Base-by-base conservation (phyloP, 371 early-diverging fungal species). In the Saksenaea oblongispora region DNA sequence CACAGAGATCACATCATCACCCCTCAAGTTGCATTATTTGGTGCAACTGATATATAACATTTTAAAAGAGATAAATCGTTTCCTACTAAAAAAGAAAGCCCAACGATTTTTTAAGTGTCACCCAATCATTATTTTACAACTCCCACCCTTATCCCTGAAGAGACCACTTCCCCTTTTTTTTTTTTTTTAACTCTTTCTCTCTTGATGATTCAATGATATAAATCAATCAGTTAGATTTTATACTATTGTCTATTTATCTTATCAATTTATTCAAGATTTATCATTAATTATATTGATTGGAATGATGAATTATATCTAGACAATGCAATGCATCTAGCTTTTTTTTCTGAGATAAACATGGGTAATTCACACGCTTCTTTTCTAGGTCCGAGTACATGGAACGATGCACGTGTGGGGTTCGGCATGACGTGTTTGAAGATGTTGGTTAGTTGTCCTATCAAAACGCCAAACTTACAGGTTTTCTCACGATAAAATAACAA, bases 301-400 rank as follows among this genome's bases (percentile, higher is more conserved):
- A n/a, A n/a, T n/a, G n/a, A n/a, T n/a, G n/a, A n/a, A n/a, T n/a
- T n/a, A n/a, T n/a, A n/a, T n/a, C n/a, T n/a, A n/a, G n/a, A 15
- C 18, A 17, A 44, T 44, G 1, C 11, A 44, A 44, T 44, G 44
- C 17, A 17, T n/a, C 1, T 44, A n/a, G n/a, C n/a, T n/a, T n/a
- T 7, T 22, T 47, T 22, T 26, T 17, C 10, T 47, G n/a, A 10
- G 17, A 10, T 17, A 22, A 22, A 22, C 51, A 47, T 47, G 51
- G 51, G 51, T 18, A 18, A 47, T 47, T 47, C 51, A 47, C 51
- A 47, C 51, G 24, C 5, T 3, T 22, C 28, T 51, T 18, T 54
- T 34, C 54, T 42, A 65, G 65, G 65, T 9, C 36, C n/a, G 47
- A 54, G 31, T 65, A 65, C 26, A 41, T 51, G 11, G 55, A 65